phyloP scores from a whole-genome alignment of 495 filamentous ascomycete species.

The Schizothecium vesticola region DNA sequence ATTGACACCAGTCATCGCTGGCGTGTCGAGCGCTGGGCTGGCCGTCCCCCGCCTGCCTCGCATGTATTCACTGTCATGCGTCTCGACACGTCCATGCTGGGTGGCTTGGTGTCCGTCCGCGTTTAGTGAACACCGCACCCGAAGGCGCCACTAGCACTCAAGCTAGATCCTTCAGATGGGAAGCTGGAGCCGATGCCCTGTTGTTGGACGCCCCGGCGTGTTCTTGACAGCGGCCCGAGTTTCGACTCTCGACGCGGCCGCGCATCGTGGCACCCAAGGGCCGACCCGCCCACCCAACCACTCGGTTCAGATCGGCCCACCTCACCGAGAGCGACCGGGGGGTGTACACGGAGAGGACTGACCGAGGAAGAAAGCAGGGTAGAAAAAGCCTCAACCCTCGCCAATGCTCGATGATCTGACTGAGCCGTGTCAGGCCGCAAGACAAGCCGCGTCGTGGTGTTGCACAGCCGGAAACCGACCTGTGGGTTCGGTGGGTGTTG shows the following conservation, averaged over 20 bases:
- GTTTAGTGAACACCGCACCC: background rate
- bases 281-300: background rate
- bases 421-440: background rate
- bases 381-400: background rate
- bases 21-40: background rate
- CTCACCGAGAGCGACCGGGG: constrained; percentile 4
- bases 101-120: background rate
- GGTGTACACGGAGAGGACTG: background rate
- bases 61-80: background rate
- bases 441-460: background rate
- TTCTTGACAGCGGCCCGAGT: background rate
- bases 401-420: background rate
- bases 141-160: background rate
- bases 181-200: background rate
- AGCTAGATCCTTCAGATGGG: background rate
- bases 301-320: constrained; percentile 3
- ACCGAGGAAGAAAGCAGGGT: background rate
- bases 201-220: background rate
- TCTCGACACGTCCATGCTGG: background rate
- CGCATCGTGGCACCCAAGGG: background rate
- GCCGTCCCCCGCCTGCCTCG: background rate
- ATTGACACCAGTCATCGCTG: background rate
- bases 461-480: background rate
- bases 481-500: background rate
- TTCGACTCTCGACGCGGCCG: background rate